Evolutionary conservation across 2,329 filamentous ascomycete species (phyloP), one percentile per base, ranked within the genome.

Genomic region (Sclerotinia nivalis): DNA sequence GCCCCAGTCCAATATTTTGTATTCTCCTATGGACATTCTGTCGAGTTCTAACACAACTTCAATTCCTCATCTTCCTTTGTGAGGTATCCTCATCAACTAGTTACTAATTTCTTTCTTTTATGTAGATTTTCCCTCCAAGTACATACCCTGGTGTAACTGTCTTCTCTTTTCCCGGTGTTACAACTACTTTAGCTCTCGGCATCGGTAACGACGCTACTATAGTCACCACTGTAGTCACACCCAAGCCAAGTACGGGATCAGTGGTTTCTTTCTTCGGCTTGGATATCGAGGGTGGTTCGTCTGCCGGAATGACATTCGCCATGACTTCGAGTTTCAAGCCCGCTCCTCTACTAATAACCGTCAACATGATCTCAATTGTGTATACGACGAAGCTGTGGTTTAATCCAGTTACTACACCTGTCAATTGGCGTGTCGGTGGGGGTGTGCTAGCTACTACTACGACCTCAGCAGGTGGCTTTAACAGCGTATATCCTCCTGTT

Each of bases 261-360:
- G 25, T 28, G 12, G 60, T 64, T 15, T 7, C 25, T 22, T 64
- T 64, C 31, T 64, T 31, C 7, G 45, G 50, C 25, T 10, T 64
- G 45, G 20, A 15, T 22, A 1, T 64, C 43, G 3, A 7, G 9
- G 10, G 9, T 10, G 20, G 20, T n/a, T 1, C 9, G 10, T 31
- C 34, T n/a, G 5, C 12, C 3, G 43, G 22, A 3, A 50, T 64
- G 10, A 50, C n/a, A 6, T 64, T 64, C 31, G 25, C 60, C 22
- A 34, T 64, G 25, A 64, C 60, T 31, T 50, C 60, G 6, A 64
- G 45, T 22, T 64, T 64, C 60, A 64, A 64, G 43, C 60, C 60
- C 7, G 6, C 60, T 50, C 60, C 60, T 31, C 2, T 64, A 8
- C 12, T 13, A 9, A 13, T 64, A 7, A 64, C 60, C 22, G 45